phyloP scores from a whole-genome alignment of 148 eudicot species.

The Vaccinium vitisidaea region DNA sequence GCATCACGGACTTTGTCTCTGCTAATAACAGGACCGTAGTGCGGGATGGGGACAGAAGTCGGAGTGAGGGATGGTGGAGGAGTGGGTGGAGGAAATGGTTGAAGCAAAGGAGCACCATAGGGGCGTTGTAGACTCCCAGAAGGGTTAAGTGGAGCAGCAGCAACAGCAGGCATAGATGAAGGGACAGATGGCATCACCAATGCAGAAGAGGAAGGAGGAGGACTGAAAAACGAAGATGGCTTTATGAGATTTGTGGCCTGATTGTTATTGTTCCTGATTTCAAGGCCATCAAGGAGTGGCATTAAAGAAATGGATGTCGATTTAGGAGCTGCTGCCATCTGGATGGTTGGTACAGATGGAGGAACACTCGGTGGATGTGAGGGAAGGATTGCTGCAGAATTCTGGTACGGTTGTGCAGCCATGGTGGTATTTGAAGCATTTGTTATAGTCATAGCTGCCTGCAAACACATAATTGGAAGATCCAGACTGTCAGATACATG shows the following conservation, averaged over 20 bases:
- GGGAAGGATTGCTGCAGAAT: slow-evolving; percentile 33
- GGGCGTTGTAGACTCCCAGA: slow-evolving; percentile 58
- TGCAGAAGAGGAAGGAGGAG: slow-evolving; percentile 50
- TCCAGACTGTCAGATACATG: slow-evolving; percentile 8
- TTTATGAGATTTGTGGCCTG: slow-evolving; percentile 56
- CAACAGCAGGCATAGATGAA: slow-evolving; percentile 45
- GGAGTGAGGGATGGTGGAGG: slow-evolving; percentile 83
- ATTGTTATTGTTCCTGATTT: slow-evolving; percentile 37
- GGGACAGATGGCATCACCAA: slow-evolving; percentile 35
- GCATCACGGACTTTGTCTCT: slow-evolving; percentile 73
- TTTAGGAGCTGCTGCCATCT: slow-evolving; percentile 34
- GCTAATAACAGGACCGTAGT: slow-evolving; percentile 50
- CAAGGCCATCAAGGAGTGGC: slow-evolving; percentile 43
- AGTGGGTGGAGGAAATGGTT: slow-evolving; percentile 95
- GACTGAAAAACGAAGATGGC: slow-evolving; percentile 64
- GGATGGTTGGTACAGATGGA: slow-evolving; percentile 37
- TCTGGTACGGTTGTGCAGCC: slow-evolving; percentile 41
- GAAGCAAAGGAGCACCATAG: slow-evolving; percentile 74
- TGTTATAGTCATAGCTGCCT: slow-evolving; percentile 61
- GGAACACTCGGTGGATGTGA: slow-evolving; percentile 40
- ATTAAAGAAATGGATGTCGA: slow-evolving; percentile 46
- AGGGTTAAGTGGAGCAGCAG: slow-evolving; percentile 67
- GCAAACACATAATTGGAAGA: slow-evolving; percentile 32
- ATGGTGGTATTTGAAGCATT: slow-evolving; percentile 45
- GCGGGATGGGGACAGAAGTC: slow-evolving; percentile 35